Evolutionary conservation across 768 basidiomycete species (phyloP).

Genomic region (Leccinum olivaceopallidum): DNA sequence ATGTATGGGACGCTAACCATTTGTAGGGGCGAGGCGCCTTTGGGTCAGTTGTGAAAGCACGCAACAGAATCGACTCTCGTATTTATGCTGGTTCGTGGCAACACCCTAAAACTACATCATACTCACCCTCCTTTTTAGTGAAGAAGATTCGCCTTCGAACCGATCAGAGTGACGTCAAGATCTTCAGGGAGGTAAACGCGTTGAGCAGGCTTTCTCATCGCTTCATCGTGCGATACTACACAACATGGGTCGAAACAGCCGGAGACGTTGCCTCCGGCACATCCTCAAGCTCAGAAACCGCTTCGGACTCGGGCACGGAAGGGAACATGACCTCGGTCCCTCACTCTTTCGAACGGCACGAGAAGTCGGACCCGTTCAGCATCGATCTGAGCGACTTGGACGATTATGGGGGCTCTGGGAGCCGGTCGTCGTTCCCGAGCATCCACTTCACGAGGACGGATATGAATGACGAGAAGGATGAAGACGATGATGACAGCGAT

Average conservation of each 20-base stretch:
- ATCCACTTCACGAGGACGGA: constrained; percentile 71
- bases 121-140: constrained; percentile 42
- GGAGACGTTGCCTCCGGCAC: constrained; percentile 49
- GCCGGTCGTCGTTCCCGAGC: constrained; percentile 71
- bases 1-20: neutral
- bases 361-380: constrained; percentile 59
- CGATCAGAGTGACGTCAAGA: constrained; percentile 79
- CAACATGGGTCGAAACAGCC: constrained; percentile 82
- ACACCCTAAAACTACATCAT: neutral
- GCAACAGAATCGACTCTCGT: constrained; percentile 82
- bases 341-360: constrained; percentile 38
- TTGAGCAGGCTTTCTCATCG: constrained; percentile 86
- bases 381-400: constrained; percentile 66
- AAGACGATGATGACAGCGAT: constrained; percentile 45
- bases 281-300: constrained; percentile 48
- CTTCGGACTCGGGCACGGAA: constrained; percentile 38
- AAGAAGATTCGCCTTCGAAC: constrained; percentile 87
- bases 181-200: constrained; percentile 89
- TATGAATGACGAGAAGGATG: constrained; percentile 40
- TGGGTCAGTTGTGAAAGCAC: constrained; percentile 93
- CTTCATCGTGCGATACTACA: constrained; percentile 90
- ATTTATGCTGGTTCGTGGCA: constrained; percentile 71
- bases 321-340: constrained; percentile 61
- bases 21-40: constrained; percentile 83
- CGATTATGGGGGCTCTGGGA: constrained; percentile 53